Conservation (phyloP, 2,329 filamentous ascomycete species). For the Cladosporium sp. region DNA sequence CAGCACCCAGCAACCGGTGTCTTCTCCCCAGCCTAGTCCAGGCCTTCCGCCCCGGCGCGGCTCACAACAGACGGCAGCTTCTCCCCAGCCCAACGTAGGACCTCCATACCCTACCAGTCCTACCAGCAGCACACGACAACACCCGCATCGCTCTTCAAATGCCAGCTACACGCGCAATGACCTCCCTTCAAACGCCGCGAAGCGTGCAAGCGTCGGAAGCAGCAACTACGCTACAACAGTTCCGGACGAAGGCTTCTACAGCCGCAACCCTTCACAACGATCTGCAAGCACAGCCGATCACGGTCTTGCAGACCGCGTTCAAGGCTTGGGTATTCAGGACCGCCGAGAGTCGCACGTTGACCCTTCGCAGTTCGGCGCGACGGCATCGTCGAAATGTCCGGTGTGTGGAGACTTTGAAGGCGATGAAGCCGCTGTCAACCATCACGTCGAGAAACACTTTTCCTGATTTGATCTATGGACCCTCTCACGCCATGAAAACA, state of each 20-base stretch:
- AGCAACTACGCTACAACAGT: constrained; percentile 8
- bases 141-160: constrained; percentile 9
- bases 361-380: constrained; percentile 1
- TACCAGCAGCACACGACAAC: constrained; percentile 4
- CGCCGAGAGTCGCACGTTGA: constrained; percentile 16
- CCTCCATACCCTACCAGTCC: constrained; percentile 12
- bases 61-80: constrained; percentile 3
- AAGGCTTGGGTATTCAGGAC: constrained; percentile 9
- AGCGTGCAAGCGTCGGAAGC: constrained; percentile 12
- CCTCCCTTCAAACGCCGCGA: constrained; percentile 6
- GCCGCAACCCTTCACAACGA: constrained; percentile 4
- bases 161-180: constrained; percentile 11
- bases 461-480: constrained; percentile 12
- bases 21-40: constrained; percentile 10
- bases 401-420: constrained; percentile 31
- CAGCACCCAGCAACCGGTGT: neutral
- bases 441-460: constrained; percentile 31
- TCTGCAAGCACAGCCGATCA: constrained; percentile 1
- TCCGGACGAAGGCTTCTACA: constrained; percentile 10
- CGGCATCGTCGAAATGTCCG: constrained; percentile 23
- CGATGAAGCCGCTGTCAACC: constrained; percentile 31
- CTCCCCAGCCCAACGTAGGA: constrained; percentile 4
- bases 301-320: neutral
- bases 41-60: neutral
- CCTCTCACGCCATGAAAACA: no score